A percentile compares a stretch with the other conserved stretches of the same genome.
Evolutionary conservation across 768 basidiomycete genomes (phyloP).

Genomic region (Suillus weaverae): DNA sequence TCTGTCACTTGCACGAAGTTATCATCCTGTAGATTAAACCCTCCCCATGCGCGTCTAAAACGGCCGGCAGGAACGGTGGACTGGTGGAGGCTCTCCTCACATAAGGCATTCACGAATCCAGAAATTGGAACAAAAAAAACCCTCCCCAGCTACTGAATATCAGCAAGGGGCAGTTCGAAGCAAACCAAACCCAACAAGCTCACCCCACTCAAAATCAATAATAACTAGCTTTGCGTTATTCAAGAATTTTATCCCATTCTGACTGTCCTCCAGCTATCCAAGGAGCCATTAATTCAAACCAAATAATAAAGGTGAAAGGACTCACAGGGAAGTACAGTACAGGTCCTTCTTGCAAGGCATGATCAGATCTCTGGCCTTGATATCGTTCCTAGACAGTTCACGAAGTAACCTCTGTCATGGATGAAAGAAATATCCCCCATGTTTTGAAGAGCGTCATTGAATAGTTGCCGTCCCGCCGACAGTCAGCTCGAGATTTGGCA

Average conservation of each 20-base stretch:
- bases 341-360: constrained; percentile 62
- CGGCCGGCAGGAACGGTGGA: too few relatives aligned
- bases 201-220: constrained; percentile 57
- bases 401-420: constrained; percentile 44
- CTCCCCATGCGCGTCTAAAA: constrained; percentile 22
- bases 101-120: too few relatives aligned
- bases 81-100: too few relatives aligned
- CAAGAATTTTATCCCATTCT: constrained; percentile 43
- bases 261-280: constrained; percentile 51
- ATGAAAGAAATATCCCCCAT: constrained; percentile 48
- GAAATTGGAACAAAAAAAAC: too few relatives aligned
- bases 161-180: background rate
- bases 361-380: constrained; percentile 52
- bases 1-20: constrained; percentile 39
- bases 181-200: constrained; percentile 11
- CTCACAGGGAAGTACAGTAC: constrained; percentile 56
- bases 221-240: constrained; percentile 44
- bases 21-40: constrained; percentile 38
- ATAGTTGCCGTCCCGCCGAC: constrained; percentile 52
- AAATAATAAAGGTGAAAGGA: background rate
- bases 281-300: background rate
- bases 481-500: background rate
- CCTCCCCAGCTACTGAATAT: constrained; percentile 40
- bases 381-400: constrained; percentile 37
- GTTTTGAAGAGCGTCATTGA: constrained; percentile 42